These are phyloP conservation scores for Cercospora sp. DNA, from an alignment of 2,329 filamentous ascomycete species.

Conservation along the genomic window DNA sequence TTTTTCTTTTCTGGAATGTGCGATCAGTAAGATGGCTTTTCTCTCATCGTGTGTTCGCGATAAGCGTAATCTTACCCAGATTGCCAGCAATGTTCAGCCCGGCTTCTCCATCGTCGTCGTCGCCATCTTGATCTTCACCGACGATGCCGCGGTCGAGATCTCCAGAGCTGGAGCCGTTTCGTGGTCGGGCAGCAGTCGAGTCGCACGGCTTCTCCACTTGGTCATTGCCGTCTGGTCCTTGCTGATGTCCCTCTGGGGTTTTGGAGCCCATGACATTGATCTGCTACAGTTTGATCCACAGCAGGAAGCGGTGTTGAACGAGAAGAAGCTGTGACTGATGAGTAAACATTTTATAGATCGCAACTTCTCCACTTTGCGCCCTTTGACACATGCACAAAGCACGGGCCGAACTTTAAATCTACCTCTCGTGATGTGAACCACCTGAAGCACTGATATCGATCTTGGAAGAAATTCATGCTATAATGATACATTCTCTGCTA, in stretches of 20 bases:
- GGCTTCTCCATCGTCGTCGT: slow-evolving; percentile 28
- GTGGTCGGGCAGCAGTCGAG: slow-evolving; percentile 3
- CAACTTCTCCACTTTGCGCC: background rate
- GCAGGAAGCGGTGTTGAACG: background rate
- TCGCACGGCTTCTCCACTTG: slow-evolving; percentile 20
- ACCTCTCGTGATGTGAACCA: background rate
- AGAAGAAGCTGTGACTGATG: background rate
- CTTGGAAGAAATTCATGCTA: background rate
- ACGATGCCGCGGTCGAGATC: background rate
- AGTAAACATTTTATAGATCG: background rate
- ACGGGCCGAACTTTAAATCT: background rate
- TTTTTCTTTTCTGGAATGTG: slow-evolving; percentile 5
- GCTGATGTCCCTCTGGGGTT: slow-evolving; percentile 41
- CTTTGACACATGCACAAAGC: background rate
- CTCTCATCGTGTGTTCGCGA: background rate
- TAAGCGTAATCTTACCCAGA: background rate
- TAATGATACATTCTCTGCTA: background rate
- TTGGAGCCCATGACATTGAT: slow-evolving; percentile 42
- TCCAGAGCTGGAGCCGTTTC: background rate
- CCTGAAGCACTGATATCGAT: too few relatives aligned
- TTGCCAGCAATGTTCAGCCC: slow-evolving; percentile 4
- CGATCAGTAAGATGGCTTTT: slow-evolving; percentile 10
- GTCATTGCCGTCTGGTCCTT: slow-evolving; percentile 37
- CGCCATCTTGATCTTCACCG: slow-evolving; percentile 22
- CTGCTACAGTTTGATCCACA: background rate